Percentiles rank a stretch among this genome's conserved stretches.
Evolutionary conservation across 176 grass and related monocot species (phyloP).

Genomic region (Miscanthus lutarioriparius): DNA sequence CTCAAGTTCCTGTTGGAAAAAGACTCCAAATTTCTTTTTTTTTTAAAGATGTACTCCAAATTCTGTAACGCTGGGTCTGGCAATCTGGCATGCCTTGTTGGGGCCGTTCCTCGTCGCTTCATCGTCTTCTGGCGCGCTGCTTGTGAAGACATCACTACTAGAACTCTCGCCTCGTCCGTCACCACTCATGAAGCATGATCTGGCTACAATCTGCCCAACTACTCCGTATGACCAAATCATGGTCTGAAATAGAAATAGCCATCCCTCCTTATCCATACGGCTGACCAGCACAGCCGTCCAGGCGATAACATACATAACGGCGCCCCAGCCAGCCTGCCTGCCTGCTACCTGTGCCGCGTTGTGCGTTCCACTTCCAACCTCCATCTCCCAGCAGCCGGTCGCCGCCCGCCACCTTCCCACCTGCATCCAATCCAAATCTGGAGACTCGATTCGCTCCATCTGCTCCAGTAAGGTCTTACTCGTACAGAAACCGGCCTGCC

Average conservation of each 20-base stretch:
- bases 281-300: conserved; percentile 1
- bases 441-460: too few species aligned
- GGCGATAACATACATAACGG: not conserved
- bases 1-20: not conserved
- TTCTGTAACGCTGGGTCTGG: not conserved
- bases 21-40: not conserved
- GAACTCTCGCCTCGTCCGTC: not conserved
- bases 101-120: too few species aligned
- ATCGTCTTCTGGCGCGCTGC: too few species aligned
- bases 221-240: not conserved
- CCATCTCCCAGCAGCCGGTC: not conserved
- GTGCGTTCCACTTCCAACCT: not conserved
- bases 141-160: too few species aligned
- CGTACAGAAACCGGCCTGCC: not conserved
- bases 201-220: not conserved
- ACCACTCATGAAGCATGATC: not conserved
- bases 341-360: not conserved
- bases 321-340: not conserved
- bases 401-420: not conserved
- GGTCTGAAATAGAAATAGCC: not conserved
- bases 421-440: not conserved
- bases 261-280: conserved; percentile 5
- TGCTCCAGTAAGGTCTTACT: not conserved
- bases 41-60: too few species aligned
- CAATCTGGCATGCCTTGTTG: too few species aligned